Percentiles rank a stretch among this genome's conserved stretches.
These are phyloP conservation scores for Iris macrosiphon DNA, from an alignment of 106 monocot species.

Conservation along the genomic window DNA sequence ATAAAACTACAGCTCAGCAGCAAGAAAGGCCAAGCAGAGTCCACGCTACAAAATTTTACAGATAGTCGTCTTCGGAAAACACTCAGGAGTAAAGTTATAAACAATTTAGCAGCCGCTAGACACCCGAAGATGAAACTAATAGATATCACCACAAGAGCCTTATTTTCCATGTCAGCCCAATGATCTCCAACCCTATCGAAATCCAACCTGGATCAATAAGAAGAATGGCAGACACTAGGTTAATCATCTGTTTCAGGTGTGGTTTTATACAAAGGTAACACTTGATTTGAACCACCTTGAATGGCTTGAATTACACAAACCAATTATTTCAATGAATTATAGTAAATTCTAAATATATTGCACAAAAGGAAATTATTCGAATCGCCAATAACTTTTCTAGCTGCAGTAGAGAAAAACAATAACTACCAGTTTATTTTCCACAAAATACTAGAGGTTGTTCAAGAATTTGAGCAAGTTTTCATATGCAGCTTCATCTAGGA, in stretches of 20 bases:
- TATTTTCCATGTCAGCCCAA: slow-evolving; percentile 67
- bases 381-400: no score
- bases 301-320: no score
- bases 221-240: no score
- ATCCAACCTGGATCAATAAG: slow-evolving; percentile 75
- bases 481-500: no score
- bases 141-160: slow-evolving; percentile 45
- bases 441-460: no score
- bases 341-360: no score
- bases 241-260: no score
- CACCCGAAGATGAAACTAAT: slow-evolving; percentile 70
- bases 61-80: slow-evolving; percentile 33
- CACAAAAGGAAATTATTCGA: no score
- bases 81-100: slow-evolving; percentile 24
- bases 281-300: not conserved
- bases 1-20: slow-evolving; percentile 71
- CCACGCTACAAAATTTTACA: slow-evolving; percentile 38
- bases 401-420: no score
- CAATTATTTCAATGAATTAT: no score
- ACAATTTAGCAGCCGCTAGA: slow-evolving; percentile 53
- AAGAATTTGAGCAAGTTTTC: no score
- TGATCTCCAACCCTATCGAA: slow-evolving; percentile 33
- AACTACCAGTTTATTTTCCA: no score
- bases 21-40: slow-evolving; percentile 67
- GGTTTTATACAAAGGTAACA: not conserved